A percentile compares a stretch with the other conserved stretches of the same genome.
Evolutionary conservation across 1,139 yeast genomes (phyloP).

Genomic region (Kodamaea ohmeri): DNA sequence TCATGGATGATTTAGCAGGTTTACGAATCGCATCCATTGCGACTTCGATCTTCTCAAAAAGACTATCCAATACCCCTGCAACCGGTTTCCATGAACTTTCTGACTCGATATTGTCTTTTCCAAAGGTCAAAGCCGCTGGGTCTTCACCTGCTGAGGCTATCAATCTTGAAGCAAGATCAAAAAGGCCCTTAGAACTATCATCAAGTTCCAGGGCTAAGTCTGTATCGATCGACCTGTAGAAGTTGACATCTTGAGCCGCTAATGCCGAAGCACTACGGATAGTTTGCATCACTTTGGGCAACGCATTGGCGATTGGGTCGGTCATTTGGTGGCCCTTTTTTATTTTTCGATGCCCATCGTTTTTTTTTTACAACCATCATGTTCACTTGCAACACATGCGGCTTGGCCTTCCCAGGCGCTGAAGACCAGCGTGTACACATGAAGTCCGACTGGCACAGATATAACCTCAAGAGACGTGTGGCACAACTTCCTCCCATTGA

Average conservation of each 20-base stretch:
- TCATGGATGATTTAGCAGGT: slow-evolving; percentile 20
- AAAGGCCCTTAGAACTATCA: slow-evolving; percentile 41
- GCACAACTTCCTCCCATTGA: slow-evolving; percentile 57
- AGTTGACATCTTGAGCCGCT: slow-evolving; percentile 77
- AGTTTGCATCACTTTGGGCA: slow-evolving; percentile 49
- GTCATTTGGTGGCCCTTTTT: slow-evolving; percentile 3
- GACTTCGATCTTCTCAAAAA: slow-evolving; percentile 63
- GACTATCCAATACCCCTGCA: slow-evolving; percentile 60
- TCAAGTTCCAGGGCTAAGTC: slow-evolving; percentile 44
- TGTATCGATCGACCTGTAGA: slow-evolving; percentile 67
- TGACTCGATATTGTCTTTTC: slow-evolving; percentile 34
- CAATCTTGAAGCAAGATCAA: slow-evolving; percentile 54
- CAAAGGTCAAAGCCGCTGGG: slow-evolving; percentile 24
- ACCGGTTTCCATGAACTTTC: slow-evolving; percentile 59
- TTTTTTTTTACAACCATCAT: slow-evolving; percentile 10
- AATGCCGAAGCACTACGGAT: slow-evolving; percentile 71
- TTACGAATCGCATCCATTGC: slow-evolving; percentile 49
- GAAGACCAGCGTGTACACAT: slow-evolving; percentile 47
- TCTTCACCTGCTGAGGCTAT: slow-evolving; percentile 32
- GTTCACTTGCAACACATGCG: slow-evolving; percentile 48
- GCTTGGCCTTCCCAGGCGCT: slow-evolving; percentile 38
- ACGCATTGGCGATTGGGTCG: neutral
- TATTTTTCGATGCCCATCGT: slow-evolving; percentile 7
- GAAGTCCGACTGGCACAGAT: slow-evolving; percentile 76
- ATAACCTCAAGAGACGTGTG: slow-evolving; percentile 59